A percentile compares a stretch with the other conserved stretches of the same genome.
These are phyloP conservation scores for Fusarium circinatum DNA, from an alignment of 2,329 filamentous ascomycete genomes.

Conservation along the genomic window DNA sequence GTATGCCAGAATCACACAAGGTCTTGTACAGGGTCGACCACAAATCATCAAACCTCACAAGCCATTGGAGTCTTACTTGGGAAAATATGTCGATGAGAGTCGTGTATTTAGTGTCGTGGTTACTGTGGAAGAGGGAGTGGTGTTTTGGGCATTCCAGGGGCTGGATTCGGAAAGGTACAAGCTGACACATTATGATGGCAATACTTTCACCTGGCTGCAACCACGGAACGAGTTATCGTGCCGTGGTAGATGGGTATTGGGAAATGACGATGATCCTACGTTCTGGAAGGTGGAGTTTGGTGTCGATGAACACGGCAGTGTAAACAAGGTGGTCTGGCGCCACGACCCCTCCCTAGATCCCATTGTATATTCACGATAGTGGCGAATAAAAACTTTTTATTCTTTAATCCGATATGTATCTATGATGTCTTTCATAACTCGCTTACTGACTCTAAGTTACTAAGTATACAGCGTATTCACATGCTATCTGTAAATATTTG, in stretches of 20 bases:
- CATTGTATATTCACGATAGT: neutral
- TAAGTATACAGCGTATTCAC: too few species aligned
- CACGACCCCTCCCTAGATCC: neutral
- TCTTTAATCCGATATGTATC: fast-evolving
- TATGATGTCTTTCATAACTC: fast-evolving
- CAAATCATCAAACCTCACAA: neutral
- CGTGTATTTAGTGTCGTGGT: neutral
- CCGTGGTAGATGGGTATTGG: neutral
- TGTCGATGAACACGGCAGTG: neutral
- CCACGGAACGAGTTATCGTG: neutral
- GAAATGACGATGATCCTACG: neutral
- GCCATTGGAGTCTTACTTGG: neutral
- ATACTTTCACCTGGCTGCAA: neutral
- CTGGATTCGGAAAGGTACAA: neutral
- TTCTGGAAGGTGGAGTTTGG: neutral
- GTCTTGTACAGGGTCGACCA: neutral
- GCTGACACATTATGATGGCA: neutral
- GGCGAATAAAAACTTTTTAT: too few species aligned
- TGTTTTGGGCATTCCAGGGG: neutral
- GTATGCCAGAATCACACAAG: neutral
- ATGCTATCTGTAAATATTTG: too few species aligned
- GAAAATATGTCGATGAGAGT: neutral
- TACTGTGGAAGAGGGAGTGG: neutral
- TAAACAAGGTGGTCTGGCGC: neutral
- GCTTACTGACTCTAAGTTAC: fast-evolving